Evolutionary conservation across 495 filamentous ascomycete genomes (phyloP), one percentile per base, ranked within the genome.

Genomic region (Acidiella bohemica): DNA sequence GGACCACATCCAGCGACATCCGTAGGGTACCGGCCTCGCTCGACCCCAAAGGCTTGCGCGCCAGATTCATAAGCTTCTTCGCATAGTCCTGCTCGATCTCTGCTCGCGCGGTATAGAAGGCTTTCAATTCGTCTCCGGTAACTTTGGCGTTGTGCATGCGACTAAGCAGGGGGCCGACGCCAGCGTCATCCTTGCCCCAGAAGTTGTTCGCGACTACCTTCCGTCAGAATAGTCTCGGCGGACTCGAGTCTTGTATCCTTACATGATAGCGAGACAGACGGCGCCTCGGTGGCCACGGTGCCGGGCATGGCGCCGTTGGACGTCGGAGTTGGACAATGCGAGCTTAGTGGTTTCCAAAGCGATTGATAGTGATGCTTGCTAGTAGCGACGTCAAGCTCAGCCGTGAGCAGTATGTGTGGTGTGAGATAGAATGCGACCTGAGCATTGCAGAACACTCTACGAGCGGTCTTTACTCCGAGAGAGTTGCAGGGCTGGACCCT

Each of bases 131-230:
- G 55, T 99, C 92, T 59, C 81, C 90, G 9, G 92, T 95, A 45
- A 80, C 71, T 67, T 99, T 99, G 23, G 92, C 81, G 67, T 78
- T 80, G 58, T 88, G 83, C 84, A 99, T 93, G 55, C 92, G 87
- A 57, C 92, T 84, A 29, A 99, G 72, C 61, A 99, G 74, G 39
- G 92, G 92, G 31, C 70, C 68, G 50, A 96, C 82, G 49, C 92
- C 92, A 28, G 92, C 92, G 67, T 99, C 92, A 59, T 99, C 86
- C 68, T 88, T 95, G 45, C 92, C 92, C 92, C 92, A 99, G 63
- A 99, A 99, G 59, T 99, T 96, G 65, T 96, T 96, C 53, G 92
- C 86, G 62, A 96, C 85, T 93, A 49, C n/a, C n/a, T n/a, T n/a
- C n/a, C n/a, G n/a, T n/a, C n/a, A n/a, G n/a, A n/a, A n/a, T n/a